phyloP scores from a whole-genome alignment of 192 early-diverging fungal species.

The Helicostylum pulchrum region DNA sequence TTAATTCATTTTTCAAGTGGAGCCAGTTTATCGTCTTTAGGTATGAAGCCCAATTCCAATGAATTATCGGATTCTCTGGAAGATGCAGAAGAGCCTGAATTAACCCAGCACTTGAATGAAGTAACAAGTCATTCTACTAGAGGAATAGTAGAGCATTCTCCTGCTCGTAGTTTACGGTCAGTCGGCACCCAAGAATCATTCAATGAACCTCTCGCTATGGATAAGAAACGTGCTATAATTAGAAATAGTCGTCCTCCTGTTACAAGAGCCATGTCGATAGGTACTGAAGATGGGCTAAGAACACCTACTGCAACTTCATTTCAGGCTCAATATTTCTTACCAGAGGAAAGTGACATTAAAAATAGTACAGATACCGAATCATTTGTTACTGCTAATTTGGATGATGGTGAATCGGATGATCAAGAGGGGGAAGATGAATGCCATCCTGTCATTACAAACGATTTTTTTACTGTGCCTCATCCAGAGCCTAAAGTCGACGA shows the following conservation, averaged over 20 bases:
- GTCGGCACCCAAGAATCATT: slow-evolving; percentile 1
- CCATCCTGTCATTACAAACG: not conserved
- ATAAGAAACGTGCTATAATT: not conserved
- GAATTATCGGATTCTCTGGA: not conserved
- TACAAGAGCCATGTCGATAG: not conserved
- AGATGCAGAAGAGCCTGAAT: not conserved
- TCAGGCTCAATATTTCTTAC: not conserved
- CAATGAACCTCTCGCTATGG: slow-evolving; percentile 9
- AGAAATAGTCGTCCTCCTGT: not conserved
- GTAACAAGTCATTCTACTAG: not conserved
- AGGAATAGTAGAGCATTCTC: not conserved
- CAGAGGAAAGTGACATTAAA: too few species aligned
- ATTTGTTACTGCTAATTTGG: slow-evolving; percentile 2
- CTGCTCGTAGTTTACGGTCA: not conserved
- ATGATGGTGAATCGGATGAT: not conserved
- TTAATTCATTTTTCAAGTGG: not conserved
- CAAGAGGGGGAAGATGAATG: not conserved
- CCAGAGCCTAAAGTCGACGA: not conserved
- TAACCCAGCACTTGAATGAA: not conserved
- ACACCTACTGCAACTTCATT: not conserved
- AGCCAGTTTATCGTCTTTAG: not conserved
- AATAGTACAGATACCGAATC: slow-evolving; percentile 10
- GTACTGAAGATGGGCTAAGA: not conserved
- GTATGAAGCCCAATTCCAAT: not conserved
- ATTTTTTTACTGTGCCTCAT: not conserved